Base-by-base conservation (phyloP, 2,329 filamentous ascomycete species). In the Claviceps maximensis region DNA sequence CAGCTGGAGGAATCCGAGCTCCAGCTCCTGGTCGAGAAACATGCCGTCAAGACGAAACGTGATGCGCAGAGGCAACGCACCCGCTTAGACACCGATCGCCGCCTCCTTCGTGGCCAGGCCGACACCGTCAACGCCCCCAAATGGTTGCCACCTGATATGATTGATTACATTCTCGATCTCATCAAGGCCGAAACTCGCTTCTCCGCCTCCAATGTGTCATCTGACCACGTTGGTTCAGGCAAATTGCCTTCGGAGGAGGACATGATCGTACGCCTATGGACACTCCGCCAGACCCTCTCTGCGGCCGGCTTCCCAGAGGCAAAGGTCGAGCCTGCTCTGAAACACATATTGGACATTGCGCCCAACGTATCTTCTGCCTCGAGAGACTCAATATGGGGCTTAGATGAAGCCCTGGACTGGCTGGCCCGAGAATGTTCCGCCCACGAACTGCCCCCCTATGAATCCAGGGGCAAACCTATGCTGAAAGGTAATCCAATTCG, bases 1-100 rank as follows among this genome's bases (percentile, higher is more conserved):
- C 88, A 95, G 62, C 78, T 97, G 17, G 89, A 96, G 65, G 85
- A 89, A 61, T 86, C 89, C n/a, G 89, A 95, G 61, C 74, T 98
- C 40, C 90, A 97, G 67, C 71, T 87, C 23, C 72, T 96, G 6
- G 84, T 97, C 17, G 91, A 97, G 57, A 93, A 89, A 63, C 74
- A 91, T 67, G 84, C 84, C 0, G 71, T 79, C 42, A 95, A 91
- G 67, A 84, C 85, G 56, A 85, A 84, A 60, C 83, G 84, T 61
- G 90, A 96, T 68, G 83, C 85, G 17, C 74, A 79, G 57, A 84
- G 91, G 21, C 88, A 95, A 64, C 81, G 83, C 56, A 74, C 78
- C 23, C 86, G 87, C 59, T 75, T 95, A 33, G 86, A 94, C 63
- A 95, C 88, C 6, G 93, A 97, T 64, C 82, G 84, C 53, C 84